A percentile compares a stretch with the other conserved stretches of the same genome.
These are phyloP conservation scores for Aspergillus heteromorphus DNA, from an alignment of 495 filamentous ascomycete genomes.

Conservation along the genomic window DNA sequence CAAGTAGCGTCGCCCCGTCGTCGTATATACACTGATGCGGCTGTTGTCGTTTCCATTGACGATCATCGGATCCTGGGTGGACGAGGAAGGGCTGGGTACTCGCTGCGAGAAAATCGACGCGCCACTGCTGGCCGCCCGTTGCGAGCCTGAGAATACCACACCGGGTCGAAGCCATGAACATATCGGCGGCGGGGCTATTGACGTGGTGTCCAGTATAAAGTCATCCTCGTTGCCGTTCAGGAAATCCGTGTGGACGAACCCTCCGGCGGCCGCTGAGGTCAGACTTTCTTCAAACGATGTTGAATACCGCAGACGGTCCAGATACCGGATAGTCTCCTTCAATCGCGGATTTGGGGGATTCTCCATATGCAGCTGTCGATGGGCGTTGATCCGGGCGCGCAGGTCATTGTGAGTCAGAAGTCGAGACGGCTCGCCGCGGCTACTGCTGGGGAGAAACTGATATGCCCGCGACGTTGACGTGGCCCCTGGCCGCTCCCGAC, in stretches of 20 bases:
- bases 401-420: slow-evolving; percentile 38
- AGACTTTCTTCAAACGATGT: slow-evolving; percentile 52
- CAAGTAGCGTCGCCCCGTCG: slow-evolving; percentile 32
- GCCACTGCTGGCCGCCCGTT: slow-evolving; percentile 41
- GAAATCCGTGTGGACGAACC: slow-evolving; percentile 41
- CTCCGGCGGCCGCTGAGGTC: slow-evolving; percentile 43
- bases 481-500: slow-evolving; percentile 21
- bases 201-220: slow-evolving; percentile 55
- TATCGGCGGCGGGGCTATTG: slow-evolving; percentile 48
- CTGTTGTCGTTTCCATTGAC: slow-evolving; percentile 33
- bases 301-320: slow-evolving; percentile 55
- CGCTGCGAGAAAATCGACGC: slow-evolving; percentile 26
- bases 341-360: slow-evolving; percentile 39
- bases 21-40: slow-evolving; percentile 30
- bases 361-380: slow-evolving; percentile 47
- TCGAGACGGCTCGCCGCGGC: slow-evolving; percentile 27
- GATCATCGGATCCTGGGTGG: slow-evolving; percentile 32
- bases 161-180: slow-evolving; percentile 65
- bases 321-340: slow-evolving; percentile 60
- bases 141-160: slow-evolving; percentile 57
- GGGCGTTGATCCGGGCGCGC: slow-evolving; percentile 42
- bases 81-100: slow-evolving; percentile 19
- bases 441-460: slow-evolving; percentile 30
- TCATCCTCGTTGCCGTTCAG: slow-evolving; percentile 50
- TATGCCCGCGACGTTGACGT: slow-evolving; percentile 27